Evolutionary conservation across 139 green algal genomes (phyloP).

Genomic region (Closterium sp.): DNA sequence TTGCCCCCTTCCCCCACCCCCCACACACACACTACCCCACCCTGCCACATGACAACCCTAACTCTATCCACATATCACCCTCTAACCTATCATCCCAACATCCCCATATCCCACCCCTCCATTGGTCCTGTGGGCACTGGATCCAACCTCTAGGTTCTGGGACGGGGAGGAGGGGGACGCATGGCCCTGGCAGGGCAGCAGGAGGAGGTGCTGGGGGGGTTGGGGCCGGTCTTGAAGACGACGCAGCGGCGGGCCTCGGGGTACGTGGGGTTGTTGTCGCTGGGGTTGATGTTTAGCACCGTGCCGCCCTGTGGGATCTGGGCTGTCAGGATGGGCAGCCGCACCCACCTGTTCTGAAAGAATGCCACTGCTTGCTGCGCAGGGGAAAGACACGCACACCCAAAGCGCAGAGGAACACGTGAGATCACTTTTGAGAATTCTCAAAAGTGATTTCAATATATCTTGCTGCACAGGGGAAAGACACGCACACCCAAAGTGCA

Average conservation of each 20-base stretch:
- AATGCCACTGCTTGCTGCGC: not conserved
- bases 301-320: not conserved
- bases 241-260: not conserved
- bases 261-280: not conserved
- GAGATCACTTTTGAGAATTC: no score
- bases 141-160: not conserved
- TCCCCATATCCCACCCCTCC: no score
- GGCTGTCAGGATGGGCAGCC: not conserved
- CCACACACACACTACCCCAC: no score
- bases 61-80: no score
- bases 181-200: not conserved
- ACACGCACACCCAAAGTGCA: no score
- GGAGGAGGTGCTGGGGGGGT: not conserved
- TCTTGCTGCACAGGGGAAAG: not conserved
- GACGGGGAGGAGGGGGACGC: not conserved
- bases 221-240: not conserved
- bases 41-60: no score
- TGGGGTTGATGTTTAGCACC: not conserved
- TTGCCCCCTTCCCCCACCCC: no score
- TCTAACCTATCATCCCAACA: no score
- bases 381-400: no score
- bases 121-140: not conserved
- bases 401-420: no score
- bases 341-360: not conserved
- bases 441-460: no score